Conservation (phyloP, 2,329 filamentous ascomycete genomes). For the Fusarium brevicatenulatum region DNA sequence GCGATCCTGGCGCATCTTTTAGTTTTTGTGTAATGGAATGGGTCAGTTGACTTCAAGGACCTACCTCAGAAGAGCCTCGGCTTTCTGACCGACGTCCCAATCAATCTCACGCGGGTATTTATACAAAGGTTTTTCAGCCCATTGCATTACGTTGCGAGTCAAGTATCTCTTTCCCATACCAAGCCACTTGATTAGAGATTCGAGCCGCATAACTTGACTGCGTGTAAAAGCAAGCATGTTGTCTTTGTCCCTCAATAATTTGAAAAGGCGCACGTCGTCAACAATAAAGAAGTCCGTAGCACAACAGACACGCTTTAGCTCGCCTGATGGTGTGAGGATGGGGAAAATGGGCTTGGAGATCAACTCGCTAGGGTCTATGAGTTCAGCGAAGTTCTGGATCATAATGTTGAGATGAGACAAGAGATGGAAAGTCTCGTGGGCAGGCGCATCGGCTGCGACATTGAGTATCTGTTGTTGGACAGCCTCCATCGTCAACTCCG, state of each 20-base stretch:
- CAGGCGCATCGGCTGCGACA: rapidly evolving
- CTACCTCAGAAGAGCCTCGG: neutral
- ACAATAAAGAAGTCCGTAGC: neutral
- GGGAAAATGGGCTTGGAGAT: neutral
- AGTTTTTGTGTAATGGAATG: neutral
- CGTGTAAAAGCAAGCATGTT: neutral
- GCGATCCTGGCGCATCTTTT: neutral
- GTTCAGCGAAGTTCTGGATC: neutral
- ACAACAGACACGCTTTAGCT: neutral
- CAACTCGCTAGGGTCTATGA: neutral
- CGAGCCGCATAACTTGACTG: neutral
- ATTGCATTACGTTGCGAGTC: neutral
- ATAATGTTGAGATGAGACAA: neutral
- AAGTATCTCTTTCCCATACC: neutral
- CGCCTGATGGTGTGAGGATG: neutral
- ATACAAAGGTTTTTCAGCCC: no score
- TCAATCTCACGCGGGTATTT: no score
- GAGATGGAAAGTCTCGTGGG: rapidly evolving
- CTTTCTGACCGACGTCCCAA: neutral
- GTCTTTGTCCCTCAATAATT: rapidly evolving
- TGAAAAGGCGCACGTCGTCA: neutral
- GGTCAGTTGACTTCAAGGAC: no score
- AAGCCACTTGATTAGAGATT: neutral
- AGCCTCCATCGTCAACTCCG: rapidly evolving
- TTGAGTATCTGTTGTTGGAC: rapidly evolving